Conservation (phyloP, 306 rosid genomes). For the Lablab purpureus region DNA sequence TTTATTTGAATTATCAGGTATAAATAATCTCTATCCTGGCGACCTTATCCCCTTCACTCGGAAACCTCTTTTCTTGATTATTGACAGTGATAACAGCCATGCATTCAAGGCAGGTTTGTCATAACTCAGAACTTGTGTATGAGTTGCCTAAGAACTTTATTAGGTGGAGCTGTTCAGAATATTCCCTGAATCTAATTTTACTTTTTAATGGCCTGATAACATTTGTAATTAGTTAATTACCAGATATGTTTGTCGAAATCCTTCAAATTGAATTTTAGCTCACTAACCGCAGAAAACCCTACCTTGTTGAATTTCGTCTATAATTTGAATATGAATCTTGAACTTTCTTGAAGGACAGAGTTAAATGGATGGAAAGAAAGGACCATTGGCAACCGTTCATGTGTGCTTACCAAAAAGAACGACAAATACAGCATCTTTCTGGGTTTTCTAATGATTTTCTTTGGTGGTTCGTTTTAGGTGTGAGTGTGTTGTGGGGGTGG, state of each 20-base stretch:
- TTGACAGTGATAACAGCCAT: constrained; percentile 97
- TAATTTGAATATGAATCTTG: constrained; percentile 33
- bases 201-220: constrained; percentile 10
- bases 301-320: constrained; percentile 21
- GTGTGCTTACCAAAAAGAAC: constrained; percentile 23
- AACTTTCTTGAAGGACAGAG: constrained; percentile 14
- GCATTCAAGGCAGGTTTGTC: constrained; percentile 99
- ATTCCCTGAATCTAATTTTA: constrained; percentile 43
- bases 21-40: constrained; percentile 87
- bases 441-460: constrained; percentile 29
- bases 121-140: constrained; percentile 88
- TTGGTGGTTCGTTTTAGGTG: neutral
- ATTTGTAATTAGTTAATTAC: constrained; percentile 34
- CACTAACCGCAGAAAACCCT: constrained; percentile 6
- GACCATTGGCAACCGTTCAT: neutral
- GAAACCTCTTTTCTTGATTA: constrained; percentile 91
- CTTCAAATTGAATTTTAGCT: constrained; percentile 40
- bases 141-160: constrained; percentile 47
- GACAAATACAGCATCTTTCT: constrained; percentile 29
- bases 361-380: constrained; percentile 21
- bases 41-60: constrained; percentile 96
- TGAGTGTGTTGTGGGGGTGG: neutral
- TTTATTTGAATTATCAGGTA: constrained; percentile 66
- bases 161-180: constrained; percentile 40
- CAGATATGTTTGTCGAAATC: constrained; percentile 12